Percentiles rank a stretch among this genome's conserved stretches.
Conservation (phyloP, 495 filamentous ascomycete species). For the Neurospora sp. region DNA sequence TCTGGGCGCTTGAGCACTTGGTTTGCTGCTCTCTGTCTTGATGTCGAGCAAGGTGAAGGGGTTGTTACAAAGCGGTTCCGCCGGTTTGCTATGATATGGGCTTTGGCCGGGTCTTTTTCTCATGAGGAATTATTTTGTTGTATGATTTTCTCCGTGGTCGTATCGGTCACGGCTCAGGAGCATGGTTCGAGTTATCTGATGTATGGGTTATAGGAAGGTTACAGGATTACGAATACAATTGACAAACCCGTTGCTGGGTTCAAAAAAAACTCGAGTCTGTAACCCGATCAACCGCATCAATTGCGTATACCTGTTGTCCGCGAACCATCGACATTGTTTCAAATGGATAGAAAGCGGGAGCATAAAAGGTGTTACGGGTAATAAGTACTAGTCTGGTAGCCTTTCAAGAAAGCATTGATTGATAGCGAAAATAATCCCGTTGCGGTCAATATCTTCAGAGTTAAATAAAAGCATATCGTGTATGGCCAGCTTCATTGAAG, state of each 20-base stretch:
- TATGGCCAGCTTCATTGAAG: neutral
- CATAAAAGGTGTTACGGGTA: neutral
- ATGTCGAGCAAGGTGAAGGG: neutral
- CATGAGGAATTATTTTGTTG: neutral
- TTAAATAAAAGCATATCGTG: neutral
- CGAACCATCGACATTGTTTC: neutral
- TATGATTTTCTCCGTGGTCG: neutral
- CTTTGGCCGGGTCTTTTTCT: neutral
- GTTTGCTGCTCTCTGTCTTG: neutral
- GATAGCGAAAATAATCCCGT: neutral
- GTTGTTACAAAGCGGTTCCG: neutral
- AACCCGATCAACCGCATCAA: neutral
- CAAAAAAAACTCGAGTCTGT: neutral
- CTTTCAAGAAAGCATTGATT: neutral
- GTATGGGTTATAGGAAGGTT: neutral
- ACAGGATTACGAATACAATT: neutral
- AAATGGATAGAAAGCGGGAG: neutral
- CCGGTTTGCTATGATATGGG: neutral
- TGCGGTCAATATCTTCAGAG: neutral
- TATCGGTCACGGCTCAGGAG: neutral
- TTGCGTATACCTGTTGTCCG: neutral
- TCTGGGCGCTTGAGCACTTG: neutral
- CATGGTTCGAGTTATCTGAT: neutral
- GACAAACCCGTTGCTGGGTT: neutral
- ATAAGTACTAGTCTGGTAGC: neutral